Evolutionary conservation across 352 stramenopile genomes (phyloP).

Genomic region (Pythium aristosporum): DNA sequence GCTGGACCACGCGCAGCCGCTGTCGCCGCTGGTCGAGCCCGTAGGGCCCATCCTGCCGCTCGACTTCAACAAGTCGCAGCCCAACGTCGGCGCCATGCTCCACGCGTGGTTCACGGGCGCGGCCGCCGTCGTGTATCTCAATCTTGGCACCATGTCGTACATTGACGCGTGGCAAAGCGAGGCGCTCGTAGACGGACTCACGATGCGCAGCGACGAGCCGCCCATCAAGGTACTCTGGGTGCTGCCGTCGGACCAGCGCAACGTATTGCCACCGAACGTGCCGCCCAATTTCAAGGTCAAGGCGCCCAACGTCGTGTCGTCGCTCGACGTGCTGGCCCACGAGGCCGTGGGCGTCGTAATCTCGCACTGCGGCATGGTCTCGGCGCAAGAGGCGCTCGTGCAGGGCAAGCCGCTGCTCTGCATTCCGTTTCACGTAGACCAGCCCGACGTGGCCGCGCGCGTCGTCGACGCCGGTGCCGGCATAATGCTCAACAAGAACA

Average conservation of each 20-base stretch:
- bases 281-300: constrained; percentile 68
- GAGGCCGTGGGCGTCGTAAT: constrained; percentile 62
- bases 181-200: constrained; percentile 64
- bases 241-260: constrained; percentile 72
- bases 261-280: constrained; percentile 50
- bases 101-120: constrained; percentile 38
- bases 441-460: constrained; percentile 79
- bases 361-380: constrained; percentile 88
- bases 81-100: constrained; percentile 32
- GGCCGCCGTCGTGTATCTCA: constrained; percentile 63
- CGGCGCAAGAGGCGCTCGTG: constrained; percentile 77
- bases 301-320: constrained; percentile 50
- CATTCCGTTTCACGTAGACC: constrained; percentile 87
- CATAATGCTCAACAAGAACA: constrained; percentile 71
- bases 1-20: constrained; percentile 74
- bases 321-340: constrained; percentile 66
- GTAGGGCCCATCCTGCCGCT: constrained; percentile 72
- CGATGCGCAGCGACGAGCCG: constrained; percentile 40
- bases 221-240: constrained; percentile 72
- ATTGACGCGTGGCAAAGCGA: constrained; percentile 81
- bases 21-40: constrained; percentile 75
- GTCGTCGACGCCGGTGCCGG: constrained; percentile 75
- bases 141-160: constrained; percentile 76
- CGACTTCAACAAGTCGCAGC: constrained; percentile 34
- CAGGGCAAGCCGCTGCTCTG: constrained; percentile 82